These are phyloP conservation scores for Xylariaceae sp. DNA, from an alignment of 2,329 filamentous ascomycete species.

Conservation along the genomic window DNA sequence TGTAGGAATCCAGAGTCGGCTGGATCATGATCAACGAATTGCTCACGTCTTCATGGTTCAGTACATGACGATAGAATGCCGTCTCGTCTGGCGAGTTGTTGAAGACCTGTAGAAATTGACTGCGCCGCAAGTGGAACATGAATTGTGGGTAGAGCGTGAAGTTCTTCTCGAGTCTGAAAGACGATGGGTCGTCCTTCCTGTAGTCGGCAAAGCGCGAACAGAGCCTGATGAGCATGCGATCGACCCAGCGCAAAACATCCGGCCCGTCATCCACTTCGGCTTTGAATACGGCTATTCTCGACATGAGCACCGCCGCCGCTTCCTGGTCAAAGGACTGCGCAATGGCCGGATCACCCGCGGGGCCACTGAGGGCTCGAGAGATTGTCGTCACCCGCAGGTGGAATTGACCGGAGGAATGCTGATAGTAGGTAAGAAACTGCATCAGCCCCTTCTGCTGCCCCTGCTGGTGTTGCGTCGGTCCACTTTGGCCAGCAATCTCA, in stretches of 20 bases:
- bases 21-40: conserved; percentile 99
- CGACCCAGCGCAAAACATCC: conserved; percentile 97
- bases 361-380: conserved; percentile 84
- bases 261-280: conserved; percentile 97
- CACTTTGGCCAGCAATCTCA: conserved; percentile 91
- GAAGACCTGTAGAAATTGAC: conserved; percentile 97
- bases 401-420: conserved; percentile 93
- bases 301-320: conserved; percentile 96
- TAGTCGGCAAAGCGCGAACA: conserved; percentile 98
- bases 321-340: conserved; percentile 98
- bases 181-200: conserved; percentile 94
- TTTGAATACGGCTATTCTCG: conserved; percentile 98
- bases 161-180: conserved; percentile 96
- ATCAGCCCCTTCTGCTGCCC: conserved; percentile 90
- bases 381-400: conserved; percentile 95
- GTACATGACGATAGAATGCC: conserved; percentile 95
- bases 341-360: conserved; percentile 88
- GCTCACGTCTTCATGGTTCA: conserved; percentile 95
- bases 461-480: conserved; percentile 78
- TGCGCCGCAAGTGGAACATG: conserved; percentile 97
- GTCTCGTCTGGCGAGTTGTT: conserved; percentile 99
- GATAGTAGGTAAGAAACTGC: conserved; percentile 98
- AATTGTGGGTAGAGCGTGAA: conserved; percentile 98
- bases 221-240: conserved; percentile 94
- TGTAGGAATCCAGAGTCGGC: conserved; percentile 94